These are phyloP conservation scores for Candida piceae DNA, from an alignment of 805 yeast species.

Conservation along the genomic window DNA sequence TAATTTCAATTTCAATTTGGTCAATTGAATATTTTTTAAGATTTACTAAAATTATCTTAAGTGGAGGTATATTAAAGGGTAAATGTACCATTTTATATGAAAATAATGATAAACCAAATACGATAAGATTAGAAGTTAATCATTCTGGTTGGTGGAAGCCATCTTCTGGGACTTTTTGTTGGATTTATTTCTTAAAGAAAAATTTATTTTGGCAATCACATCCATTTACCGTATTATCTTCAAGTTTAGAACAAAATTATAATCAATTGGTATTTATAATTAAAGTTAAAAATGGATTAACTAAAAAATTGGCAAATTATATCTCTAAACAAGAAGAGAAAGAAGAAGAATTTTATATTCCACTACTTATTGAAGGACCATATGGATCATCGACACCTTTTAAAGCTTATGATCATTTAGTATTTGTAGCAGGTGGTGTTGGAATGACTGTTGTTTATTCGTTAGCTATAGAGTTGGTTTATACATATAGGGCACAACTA, in stretches of 20 bases:
- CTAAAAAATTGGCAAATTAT: constrained; percentile 34
- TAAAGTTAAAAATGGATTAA: constrained; percentile 51
- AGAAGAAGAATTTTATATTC: constrained; percentile 31
- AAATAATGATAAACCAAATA: constrained; percentile 25
- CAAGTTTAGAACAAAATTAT: constrained; percentile 36
- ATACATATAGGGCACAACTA: constrained; percentile 26
- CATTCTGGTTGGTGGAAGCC: constrained; percentile 52
- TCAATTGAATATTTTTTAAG: constrained; percentile 58
- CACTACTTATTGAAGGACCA: constrained; percentile 55
- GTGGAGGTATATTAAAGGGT: constrained; percentile 57
- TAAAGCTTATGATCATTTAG: constrained; percentile 39
- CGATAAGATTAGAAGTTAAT: constrained; percentile 45
- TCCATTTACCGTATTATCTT: constrained; percentile 54
- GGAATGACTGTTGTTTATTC: constrained; percentile 57
- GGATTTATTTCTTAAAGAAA: constrained; percentile 43
- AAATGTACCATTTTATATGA: constrained; percentile 32
- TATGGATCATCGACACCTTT: constrained; percentile 49
- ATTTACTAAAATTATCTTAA: constrained; percentile 44
- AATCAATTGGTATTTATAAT: constrained; percentile 39
- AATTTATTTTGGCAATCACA: constrained; percentile 60
- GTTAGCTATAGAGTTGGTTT: constrained; percentile 38
- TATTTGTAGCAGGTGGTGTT: constrained; percentile 59
- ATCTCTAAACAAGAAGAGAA: constrained; percentile 29
- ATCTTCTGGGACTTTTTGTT: constrained; percentile 60
- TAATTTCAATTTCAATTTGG: constrained; percentile 64